Evolutionary conservation across 805 yeast genomes (phyloP).

Genomic region (Blastobotrys attinorum): DNA sequence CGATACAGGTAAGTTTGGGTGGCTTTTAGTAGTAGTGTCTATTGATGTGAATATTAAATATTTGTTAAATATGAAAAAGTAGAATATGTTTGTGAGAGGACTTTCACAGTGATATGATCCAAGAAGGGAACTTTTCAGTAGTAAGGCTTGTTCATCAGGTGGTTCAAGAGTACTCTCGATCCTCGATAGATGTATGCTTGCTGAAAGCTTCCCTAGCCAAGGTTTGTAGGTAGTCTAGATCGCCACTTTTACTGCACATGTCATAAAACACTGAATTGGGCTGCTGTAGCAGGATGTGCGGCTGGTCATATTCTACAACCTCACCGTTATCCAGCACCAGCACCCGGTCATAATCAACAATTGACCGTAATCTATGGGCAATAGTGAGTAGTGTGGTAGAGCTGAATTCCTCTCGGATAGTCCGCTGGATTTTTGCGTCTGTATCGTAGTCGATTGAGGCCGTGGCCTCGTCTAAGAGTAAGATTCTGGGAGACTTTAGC

Average conservation of each 20-base stretch:
- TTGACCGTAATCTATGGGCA: conserved; percentile 78
- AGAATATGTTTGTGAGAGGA: too few species aligned
- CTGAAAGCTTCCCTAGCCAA: conserved; percentile 48
- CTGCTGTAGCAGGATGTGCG: conserved; percentile 48
- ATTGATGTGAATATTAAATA: too few species aligned
- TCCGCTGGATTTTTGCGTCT: conserved; percentile 66
- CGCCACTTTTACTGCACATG: conserved; percentile 88
- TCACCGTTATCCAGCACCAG: conserved; percentile 78
- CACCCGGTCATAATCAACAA: conserved; percentile 65
- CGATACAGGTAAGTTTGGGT: too few species aligned
- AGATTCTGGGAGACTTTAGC: conserved; percentile 59
- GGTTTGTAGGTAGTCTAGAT: conserved; percentile 63
- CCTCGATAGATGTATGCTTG: too few species aligned
- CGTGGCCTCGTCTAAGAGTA: conserved; percentile 79
- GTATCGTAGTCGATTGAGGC: conserved; percentile 73
- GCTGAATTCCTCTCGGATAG: conserved; percentile 61
- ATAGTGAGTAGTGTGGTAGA: conserved; percentile 75
- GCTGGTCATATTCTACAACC: conserved; percentile 67
- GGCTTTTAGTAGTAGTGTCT: too few species aligned
- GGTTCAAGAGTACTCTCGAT: too few species aligned
- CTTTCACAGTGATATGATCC: too few species aligned
- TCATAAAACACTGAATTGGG: conserved; percentile 48
- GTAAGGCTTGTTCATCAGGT: too few species aligned
- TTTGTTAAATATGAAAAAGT: too few species aligned
- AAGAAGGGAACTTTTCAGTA: too few species aligned